Base-by-base conservation (phyloP, 2,329 filamentous ascomycete genomes). In the Xylaria arbuscula region DNA sequence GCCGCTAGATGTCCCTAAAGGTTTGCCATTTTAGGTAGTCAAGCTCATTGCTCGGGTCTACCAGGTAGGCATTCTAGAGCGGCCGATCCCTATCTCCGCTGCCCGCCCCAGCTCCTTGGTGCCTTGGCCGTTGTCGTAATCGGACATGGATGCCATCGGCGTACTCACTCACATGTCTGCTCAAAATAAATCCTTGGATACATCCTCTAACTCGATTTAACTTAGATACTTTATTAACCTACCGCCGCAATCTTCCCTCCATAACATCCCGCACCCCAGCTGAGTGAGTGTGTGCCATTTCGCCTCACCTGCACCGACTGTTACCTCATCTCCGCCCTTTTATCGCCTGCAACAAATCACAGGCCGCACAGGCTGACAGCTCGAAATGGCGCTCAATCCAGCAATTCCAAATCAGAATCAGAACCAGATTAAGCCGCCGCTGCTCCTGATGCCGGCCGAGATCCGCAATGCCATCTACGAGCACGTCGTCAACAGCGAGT, bases 381-480 rank as follows among this genome's bases (percentile, higher is more conserved):
- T 56, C 48, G 58, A 11, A 15, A 70, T 70, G 68, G 65, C 61
- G 40, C 36, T 40, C 3, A 40, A 34, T 17, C 10, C 61, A 8
- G 34, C 56, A 9, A 6, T 24, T 45, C 19, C 45, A 32, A 53
- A 47, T n/a, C 28, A 28, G 5, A 3, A 28, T 5, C 28, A 28
- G 28, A 28, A 28, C 28, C 28, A 28, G 28, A 28, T 3, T 28
- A 38, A 8, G 13, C 42, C 58, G 24, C 50, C 47, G 22, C 58
- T 71, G n/a, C 50, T 67, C 4, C 34, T 40, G 3, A 36, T 70
- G 45, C 69, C 69, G 9, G n/a, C 65, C 3, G 70, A 72, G 53
- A 68, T 72, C 40, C 70, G 70, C 40, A 67, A 65, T 22, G 13
- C 24, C n/a, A 69, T 72, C 53, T 72, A 72, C 56, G 65, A 64